Evolutionary conservation across 805 yeast genomes (phyloP).

Genomic region (Saccharomycopsis sp.): DNA sequence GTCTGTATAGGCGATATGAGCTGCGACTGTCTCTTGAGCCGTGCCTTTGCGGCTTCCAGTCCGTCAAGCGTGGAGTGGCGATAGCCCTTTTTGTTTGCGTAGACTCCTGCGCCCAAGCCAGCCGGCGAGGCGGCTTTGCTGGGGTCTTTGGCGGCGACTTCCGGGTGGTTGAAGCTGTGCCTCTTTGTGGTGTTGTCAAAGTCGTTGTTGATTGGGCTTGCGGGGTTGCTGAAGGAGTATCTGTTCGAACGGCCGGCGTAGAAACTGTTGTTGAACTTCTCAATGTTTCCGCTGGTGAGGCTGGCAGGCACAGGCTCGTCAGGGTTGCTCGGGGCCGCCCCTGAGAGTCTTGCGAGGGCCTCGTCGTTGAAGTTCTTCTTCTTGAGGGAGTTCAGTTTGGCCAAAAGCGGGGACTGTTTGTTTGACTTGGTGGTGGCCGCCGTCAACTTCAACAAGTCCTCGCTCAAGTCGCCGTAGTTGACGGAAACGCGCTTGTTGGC

Average conservation of each 20-base stretch:
- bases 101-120: not conserved
- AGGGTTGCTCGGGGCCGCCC: constrained; percentile 5
- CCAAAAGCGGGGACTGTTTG: constrained; percentile 9
- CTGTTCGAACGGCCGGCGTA: not conserved
- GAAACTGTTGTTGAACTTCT: constrained; percentile 5
- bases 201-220: not conserved
- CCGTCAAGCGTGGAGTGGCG: constrained; percentile 17
- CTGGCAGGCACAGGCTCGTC: not conserved
- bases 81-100: constrained; percentile 1
- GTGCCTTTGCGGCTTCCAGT: constrained; percentile 11
- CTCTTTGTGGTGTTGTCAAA: not conserved
- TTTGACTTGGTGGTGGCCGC: constrained; percentile 13
- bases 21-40: not conserved
- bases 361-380: constrained; percentile 17
- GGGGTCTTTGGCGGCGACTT: constrained; percentile 1
- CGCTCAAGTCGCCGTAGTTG: constrained; percentile 19
- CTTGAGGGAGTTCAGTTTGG: not conserved
- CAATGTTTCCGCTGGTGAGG: constrained; percentile 2
- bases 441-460: constrained; percentile 16
- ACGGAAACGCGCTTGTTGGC: constrained; percentile 18
- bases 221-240: not conserved
- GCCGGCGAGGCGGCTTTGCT: not conserved
- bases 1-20: not conserved
- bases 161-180: not conserved
- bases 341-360: constrained; percentile 16